These are phyloP conservation scores for Mariannaea elegans DNA, from an alignment of 2,329 filamentous ascomycete genomes.

Conservation along the genomic window DNA sequence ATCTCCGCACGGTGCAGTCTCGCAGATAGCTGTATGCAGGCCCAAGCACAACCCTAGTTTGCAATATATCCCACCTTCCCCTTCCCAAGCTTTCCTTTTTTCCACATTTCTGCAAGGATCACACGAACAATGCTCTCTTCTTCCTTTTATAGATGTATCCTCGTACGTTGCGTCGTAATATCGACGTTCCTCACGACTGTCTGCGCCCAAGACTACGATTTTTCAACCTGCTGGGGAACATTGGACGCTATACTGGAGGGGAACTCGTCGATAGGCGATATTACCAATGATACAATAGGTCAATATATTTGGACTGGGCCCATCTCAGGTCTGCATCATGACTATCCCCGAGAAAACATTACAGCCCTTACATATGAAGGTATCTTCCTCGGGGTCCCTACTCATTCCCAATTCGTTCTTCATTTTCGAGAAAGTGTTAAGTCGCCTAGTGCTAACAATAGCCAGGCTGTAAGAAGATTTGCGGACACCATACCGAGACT, in stretches of 20 bases:
- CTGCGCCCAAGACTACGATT: not conserved
- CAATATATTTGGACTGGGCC: slow-evolving; percentile 1
- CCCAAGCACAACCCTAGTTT: not conserved
- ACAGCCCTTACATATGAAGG: slow-evolving; percentile 1
- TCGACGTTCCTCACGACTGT: not conserved
- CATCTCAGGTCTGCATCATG: not conserved
- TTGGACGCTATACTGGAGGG: not conserved
- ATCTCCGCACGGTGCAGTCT: not conserved
- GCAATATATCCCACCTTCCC: not conserved
- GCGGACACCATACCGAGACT: not conserved
- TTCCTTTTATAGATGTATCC: not conserved
- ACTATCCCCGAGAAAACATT: not conserved
- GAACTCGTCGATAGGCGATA: not conserved
- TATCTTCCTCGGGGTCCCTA: no score
- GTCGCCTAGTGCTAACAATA: not conserved
- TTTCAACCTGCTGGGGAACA: not conserved
- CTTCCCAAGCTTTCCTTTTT: not conserved
- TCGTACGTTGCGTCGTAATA: not conserved
- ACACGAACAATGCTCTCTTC: not conserved
- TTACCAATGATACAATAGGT: not conserved
- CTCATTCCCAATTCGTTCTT: no score
- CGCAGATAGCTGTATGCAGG: not conserved
- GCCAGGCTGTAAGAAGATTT: slow-evolving; percentile 5
- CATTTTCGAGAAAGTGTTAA: no score
- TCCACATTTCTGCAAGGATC: not conserved